These are phyloP conservation scores for Penicillium manginii DNA, from an alignment of 495 filamentous ascomycete genomes.

Conservation along the genomic window DNA sequence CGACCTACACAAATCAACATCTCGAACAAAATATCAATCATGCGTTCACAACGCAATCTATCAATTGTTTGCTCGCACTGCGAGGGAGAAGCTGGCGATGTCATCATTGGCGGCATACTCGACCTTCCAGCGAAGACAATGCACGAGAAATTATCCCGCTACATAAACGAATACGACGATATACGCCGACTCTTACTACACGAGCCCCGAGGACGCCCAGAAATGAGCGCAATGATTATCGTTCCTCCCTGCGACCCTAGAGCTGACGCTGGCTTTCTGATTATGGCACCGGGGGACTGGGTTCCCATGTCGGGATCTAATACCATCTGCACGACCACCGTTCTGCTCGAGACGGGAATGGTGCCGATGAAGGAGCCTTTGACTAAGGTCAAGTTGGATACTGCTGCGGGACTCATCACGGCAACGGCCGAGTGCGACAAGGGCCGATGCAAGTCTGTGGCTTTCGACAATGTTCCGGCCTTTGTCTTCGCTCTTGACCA, in stretches of 20 bases:
- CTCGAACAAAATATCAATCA: conserved; percentile 8
- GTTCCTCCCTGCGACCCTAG: conserved; percentile 38
- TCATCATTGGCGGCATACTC: conserved; percentile 37
- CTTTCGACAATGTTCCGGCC: conserved; percentile 39
- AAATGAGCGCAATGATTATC: conserved; percentile 38
- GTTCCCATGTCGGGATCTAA: conserved; percentile 43
- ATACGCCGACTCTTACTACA: conserved; percentile 40
- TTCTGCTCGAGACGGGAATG: conserved; percentile 43
- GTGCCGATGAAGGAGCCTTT: conserved; percentile 38
- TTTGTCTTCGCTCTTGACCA: conserved; percentile 41
- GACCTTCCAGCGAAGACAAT: conserved; percentile 39
- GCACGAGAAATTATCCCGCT: conserved; percentile 35
- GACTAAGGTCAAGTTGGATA: conserved; percentile 32
- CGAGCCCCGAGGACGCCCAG: conserved; percentile 38
- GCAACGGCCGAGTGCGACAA: conserved; percentile 37
- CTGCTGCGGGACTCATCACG: conserved; percentile 36
- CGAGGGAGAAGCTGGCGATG: conserved; percentile 40
- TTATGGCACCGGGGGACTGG: conserved; percentile 45
- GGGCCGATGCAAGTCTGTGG: conserved; percentile 38
- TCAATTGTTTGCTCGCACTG: conserved; percentile 34
- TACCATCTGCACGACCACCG: conserved; percentile 39
- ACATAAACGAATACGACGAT: conserved; percentile 30
- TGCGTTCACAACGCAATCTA: conserved; percentile 31
- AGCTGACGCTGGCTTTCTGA: conserved; percentile 42
- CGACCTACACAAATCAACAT: not conserved